Percentiles rank a stretch among this genome's conserved stretches.
Evolutionary conservation across 176 grass and related monocot species (phyloP).

Genomic region (Neostapfia colusana): DNA sequence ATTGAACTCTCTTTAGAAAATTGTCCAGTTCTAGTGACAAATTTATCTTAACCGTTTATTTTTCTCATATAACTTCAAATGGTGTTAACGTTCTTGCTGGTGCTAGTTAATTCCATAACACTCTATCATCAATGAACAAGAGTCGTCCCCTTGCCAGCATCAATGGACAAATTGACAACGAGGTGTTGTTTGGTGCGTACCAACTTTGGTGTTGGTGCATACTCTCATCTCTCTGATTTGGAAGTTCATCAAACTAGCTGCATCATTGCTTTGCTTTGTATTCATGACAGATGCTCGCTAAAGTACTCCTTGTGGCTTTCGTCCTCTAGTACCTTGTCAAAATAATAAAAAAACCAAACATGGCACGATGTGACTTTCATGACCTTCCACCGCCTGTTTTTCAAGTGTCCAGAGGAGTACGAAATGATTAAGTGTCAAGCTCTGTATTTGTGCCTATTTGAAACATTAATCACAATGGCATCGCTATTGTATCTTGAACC

Average conservation of each 20-base stretch:
- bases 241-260: conserved; percentile 23
- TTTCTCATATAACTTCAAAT: conserved; percentile 35
- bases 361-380: neutral
- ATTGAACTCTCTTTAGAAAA: conserved; percentile 14
- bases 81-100: conserved; percentile 36
- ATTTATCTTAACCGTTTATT: conserved; percentile 11
- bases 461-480: conserved; percentile 12
- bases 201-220: conserved; percentile 41
- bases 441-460: conserved; percentile 6
- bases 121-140: conserved; percentile 38
- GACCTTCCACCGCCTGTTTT: neutral
- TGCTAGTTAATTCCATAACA: conserved; percentile 40
- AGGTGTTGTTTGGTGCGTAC: conserved; percentile 48
- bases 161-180: conserved; percentile 37
- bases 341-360: neutral
- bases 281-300: conserved; percentile 1
- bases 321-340: neutral
- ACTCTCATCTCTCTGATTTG: conserved; percentile 41
- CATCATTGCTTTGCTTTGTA: neutral
- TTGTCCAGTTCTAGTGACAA: conserved; percentile 11
- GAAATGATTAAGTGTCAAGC: neutral
- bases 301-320: neutral
- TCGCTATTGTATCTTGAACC: neutral
- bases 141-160: conserved; percentile 33
- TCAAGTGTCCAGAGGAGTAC: neutral